Evolutionary conservation across 306 rosid species (phyloP), one percentile per base, ranked within the genome.

Genomic region (Sphenostylis stenocarpa): DNA sequence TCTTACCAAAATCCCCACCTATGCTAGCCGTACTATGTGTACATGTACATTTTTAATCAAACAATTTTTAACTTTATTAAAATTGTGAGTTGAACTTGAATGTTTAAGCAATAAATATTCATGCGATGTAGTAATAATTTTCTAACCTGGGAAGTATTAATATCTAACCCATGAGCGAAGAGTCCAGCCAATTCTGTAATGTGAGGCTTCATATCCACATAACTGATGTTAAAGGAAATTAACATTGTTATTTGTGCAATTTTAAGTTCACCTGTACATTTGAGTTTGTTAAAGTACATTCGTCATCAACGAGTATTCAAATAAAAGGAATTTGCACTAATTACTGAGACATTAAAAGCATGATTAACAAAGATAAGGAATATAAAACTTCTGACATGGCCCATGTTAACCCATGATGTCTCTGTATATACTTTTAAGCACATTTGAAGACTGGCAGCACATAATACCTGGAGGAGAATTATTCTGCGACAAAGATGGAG

Each of bases 141-240:
- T 83, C 93, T 72, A 69, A 96, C 98, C 99, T 92, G 99, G 79
- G 98, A 89, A 82, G 84, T 48, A 53, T 88, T 83, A 83, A 92
- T 79, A 72, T 86, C 81, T 80, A 96, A 81, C 81, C 72, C 91
- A 17, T 84, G 87, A 82, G 99, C 96, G 60, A 96, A 87, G 87
- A 80, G 85, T 81, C 81, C 85, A 60, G 87, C 76, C 78, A 96
- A 87, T 71, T 88, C 90, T 63, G 81, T 56, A 67, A 87, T 77
- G 81, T 67, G 96, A 82, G 96, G 94, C 91, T 86, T 77, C 86
- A 96, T 58, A 55, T 89, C 88, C 55, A 43, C 44, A 33, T 80
- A 91, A 87, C 93, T 91, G 79, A 79, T 81, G 86, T 89, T 95
- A 80, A 95, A 88, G 51, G 84, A 84, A 81, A 95, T 70, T n/a